These are phyloP conservation scores for Irpex lacteus DNA, from an alignment of 1,284 basidiomycete genomes.

Conservation along the genomic window DNA sequence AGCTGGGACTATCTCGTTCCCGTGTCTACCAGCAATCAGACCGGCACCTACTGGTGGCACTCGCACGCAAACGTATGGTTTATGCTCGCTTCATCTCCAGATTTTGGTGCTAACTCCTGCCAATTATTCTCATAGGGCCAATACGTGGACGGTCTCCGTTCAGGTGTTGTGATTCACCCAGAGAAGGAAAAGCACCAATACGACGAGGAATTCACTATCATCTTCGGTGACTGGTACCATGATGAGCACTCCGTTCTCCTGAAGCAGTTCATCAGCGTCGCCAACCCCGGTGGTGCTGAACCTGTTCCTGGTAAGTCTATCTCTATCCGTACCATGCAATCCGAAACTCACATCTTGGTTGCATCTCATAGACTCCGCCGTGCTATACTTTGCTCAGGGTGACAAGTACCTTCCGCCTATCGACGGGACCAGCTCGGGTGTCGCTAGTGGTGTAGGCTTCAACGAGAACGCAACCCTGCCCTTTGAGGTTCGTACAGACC, in stretches of 20 bases:
- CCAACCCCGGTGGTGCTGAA: constrained; percentile 83
- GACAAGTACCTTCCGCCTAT: constrained; percentile 66
- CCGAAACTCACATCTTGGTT: constrained; percentile 4
- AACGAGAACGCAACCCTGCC: constrained; percentile 86
- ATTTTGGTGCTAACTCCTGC: not conserved
- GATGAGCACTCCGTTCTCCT: constrained; percentile 65
- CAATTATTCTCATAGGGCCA: constrained; percentile 55
- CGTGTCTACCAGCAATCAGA: constrained; percentile 68
- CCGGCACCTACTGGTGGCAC: constrained; percentile 91
- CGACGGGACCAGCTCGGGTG: constrained; percentile 39
- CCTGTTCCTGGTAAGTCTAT: constrained; percentile 69
- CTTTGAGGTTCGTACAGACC: constrained; percentile 45
- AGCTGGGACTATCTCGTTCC: constrained; percentile 81
- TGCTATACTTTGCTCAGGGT: constrained; percentile 85
- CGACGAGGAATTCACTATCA: constrained; percentile 89
- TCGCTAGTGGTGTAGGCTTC: constrained; percentile 65
- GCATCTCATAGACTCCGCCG: constrained; percentile 57
- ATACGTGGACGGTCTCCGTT: constrained; percentile 85
- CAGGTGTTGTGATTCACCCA: constrained; percentile 76
- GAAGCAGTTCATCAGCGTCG: constrained; percentile 70
- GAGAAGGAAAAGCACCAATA: constrained; percentile 64
- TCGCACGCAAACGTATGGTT: constrained; percentile 55
- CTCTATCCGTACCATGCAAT: too few relatives aligned
- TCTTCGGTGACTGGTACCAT: constrained; percentile 68
- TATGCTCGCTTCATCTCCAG: not conserved